Evolutionary conservation across 2,329 filamentous ascomycete genomes (phyloP), one percentile per base, ranked within the genome.

Genomic region (Colletotrichum liaoningense): DNA sequence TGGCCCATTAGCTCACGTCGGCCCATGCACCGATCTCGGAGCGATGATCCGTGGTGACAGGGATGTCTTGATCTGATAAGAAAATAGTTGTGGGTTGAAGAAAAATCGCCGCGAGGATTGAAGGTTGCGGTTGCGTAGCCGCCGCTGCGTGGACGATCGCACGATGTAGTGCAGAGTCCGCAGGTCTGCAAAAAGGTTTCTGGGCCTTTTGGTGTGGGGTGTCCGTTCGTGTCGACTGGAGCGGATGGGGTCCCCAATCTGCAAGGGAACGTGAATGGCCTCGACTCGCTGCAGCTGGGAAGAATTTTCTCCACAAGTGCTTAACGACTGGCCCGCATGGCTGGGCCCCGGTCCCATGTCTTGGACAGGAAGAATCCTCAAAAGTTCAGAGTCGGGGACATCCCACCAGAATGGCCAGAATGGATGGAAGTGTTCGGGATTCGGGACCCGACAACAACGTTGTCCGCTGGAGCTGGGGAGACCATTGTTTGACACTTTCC

Each of bases 21-120:
- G 62, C 57, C 46, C 67, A 57, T 62, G 70, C 70, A 73, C 60
- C 67, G 56, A 70, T 71, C 67, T 66, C 67, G 67, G 67, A 73
- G 66, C 55, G 28, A 60, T n/a, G 67, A 63, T 71, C 56, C 67
- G 57, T 57, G 26, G 16, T 63, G 67, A 49, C 67, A 73, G 62
- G 71, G 71, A 58, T 71, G 38, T 57, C 62, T 71, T 62, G 42
- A 73, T 73, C 71, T 73, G 71, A 73, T 73, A 73, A 69, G 33
- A 38, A 49, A 56, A 56, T 56, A 55, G 46, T 46, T 52, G 59
- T 56, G 67, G 38, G 42, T n/a, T 70, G 59, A 65, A 70, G 59
- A 73, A 69, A 72, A 70, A 55, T n/a, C 19, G 38, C 35, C 28
- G 69, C 28, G 52, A 63, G 30, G 52, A 24, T 33, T 56, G 52